A percentile compares a stretch with the other conserved stretches of the same genome.
phyloP scores from a whole-genome alignment of 2,329 filamentous ascomycete species.

The Sarocladium strictum region DNA sequence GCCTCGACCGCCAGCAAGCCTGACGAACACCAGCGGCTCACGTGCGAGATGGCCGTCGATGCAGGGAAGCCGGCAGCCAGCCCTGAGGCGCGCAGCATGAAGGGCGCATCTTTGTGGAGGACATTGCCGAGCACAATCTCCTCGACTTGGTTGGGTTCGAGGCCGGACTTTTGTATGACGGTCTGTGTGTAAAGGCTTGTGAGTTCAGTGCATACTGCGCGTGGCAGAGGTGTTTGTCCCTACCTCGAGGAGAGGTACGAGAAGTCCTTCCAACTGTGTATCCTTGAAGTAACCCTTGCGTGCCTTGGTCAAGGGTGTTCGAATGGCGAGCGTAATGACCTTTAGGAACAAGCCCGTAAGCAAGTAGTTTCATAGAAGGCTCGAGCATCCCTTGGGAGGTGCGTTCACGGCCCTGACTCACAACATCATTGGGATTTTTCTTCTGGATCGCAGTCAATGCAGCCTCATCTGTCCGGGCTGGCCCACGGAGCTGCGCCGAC shows the following conservation, averaged over 20 bases:
- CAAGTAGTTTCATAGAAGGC: neutral
- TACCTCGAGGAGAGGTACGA: slow-evolving; percentile 72
- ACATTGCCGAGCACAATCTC: slow-evolving; percentile 93
- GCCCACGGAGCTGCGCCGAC: neutral
- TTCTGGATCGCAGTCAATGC: slow-evolving; percentile 55
- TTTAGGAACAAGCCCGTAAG: neutral
- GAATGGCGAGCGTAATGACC: slow-evolving; percentile 77
- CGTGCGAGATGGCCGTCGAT: slow-evolving; percentile 59
- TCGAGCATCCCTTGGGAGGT: neutral
- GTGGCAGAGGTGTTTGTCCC: neutral
- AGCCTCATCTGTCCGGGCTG: neutral
- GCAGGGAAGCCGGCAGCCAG: slow-evolving; percentile 68
- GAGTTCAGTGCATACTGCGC: neutral
- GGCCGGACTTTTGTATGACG: slow-evolving; percentile 62
- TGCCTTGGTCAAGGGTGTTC: slow-evolving; percentile 83
- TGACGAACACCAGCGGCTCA: slow-evolving; percentile 72
- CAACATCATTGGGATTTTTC: slow-evolving; percentile 92
- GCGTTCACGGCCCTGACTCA: slow-evolving; percentile 29
- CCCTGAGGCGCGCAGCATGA: slow-evolving; percentile 62
- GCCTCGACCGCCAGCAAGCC: slow-evolving; percentile 69
- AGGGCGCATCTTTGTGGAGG: slow-evolving; percentile 66
- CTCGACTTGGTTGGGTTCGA: slow-evolving; percentile 76
- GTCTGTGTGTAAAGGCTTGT: slow-evolving; percentile 28
- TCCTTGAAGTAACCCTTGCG: slow-evolving; percentile 95
- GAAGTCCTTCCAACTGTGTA: slow-evolving; percentile 77